These are phyloP conservation scores for Lophium mytilinum DNA, from an alignment of 495 filamentous ascomycete species.

Conservation along the genomic window DNA sequence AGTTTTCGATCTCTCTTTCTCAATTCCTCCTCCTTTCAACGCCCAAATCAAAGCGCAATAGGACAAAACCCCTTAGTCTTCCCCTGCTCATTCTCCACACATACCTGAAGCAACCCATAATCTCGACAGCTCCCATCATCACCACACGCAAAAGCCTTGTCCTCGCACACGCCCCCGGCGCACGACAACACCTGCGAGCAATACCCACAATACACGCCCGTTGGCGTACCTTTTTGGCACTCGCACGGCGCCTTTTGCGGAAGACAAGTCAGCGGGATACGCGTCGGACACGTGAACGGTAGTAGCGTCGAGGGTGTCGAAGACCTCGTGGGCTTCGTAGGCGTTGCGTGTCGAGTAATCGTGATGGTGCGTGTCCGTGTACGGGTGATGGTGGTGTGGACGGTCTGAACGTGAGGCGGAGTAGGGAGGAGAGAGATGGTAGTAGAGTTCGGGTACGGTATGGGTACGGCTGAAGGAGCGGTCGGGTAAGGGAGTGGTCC, in stretches of 20 bases:
- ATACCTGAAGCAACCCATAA: not conserved
- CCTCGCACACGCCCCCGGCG: not conserved
- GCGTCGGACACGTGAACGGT: not conserved
- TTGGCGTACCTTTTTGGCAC: not conserved
- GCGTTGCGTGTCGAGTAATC: not conserved
- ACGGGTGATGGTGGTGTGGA: not conserved
- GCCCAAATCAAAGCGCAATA: not conserved
- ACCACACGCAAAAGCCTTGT: not conserved
- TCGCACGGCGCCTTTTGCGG: not conserved
- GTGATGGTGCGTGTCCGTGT: not conserved
- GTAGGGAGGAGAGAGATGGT: not conserved
- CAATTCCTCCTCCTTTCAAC: too few relatives aligned
- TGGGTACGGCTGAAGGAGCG: not conserved
- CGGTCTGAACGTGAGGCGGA: not conserved
- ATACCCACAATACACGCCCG: not conserved
- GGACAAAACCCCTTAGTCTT: not conserved
- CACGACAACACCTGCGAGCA: not conserved
- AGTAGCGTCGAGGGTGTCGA: not conserved
- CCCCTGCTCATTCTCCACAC: not conserved
- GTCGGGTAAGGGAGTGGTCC: not conserved
- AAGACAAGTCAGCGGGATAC: not conserved
- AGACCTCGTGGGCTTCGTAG: not conserved
- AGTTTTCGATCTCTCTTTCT: too few relatives aligned
- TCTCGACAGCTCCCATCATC: not conserved
- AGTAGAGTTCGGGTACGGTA: not conserved